Percentiles rank a stretch among this genome's conserved stretches.
Conservation (phyloP, 306 rosid genomes). For the Astragalus membranaceus region DNA sequence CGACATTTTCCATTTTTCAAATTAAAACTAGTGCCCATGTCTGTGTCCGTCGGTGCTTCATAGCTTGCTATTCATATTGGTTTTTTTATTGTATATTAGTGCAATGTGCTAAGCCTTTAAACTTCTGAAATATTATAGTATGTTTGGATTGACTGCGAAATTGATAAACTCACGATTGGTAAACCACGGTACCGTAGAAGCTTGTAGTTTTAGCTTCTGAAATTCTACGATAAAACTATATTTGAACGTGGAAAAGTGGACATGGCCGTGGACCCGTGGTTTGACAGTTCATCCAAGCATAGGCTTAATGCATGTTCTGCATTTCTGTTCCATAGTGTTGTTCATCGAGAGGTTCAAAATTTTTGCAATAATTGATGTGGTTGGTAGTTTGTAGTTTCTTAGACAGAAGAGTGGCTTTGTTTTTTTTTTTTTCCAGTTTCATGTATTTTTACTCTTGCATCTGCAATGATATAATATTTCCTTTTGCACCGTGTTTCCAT, state of each 20-base stretch:
- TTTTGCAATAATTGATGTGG: background rate
- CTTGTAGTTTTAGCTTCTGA: too few species aligned
- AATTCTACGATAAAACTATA: too few species aligned
- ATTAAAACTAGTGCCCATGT: too few species aligned
- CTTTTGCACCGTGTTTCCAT: conserved; percentile 17
- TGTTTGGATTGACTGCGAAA: too few species aligned
- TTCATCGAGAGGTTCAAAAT: background rate
- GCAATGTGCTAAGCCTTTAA: background rate
- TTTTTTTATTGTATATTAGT: background rate
- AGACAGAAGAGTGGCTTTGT: background rate
- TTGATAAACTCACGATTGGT: background rate
- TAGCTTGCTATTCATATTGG: too few species aligned
- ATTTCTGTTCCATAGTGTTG: background rate
- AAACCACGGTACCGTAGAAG: too few species aligned
- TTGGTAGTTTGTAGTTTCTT: conserved; percentile 16
- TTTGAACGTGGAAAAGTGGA: too few species aligned
- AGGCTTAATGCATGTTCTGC: background rate
- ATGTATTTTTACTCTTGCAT: background rate
- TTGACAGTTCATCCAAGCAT: too few species aligned
- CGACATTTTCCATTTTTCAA: too few species aligned
- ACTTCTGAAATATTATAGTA: background rate
- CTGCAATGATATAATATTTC: conserved; percentile 7
- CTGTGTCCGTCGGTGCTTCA: too few species aligned
- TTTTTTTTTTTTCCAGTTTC: background rate
- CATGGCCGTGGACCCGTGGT: too few species aligned